Percentiles rank a stretch among this genome's conserved stretches.
These are phyloP conservation scores for Panicum miliaceum DNA, from an alignment of 176 grass and related monocot genomes.

Conservation along the genomic window DNA sequence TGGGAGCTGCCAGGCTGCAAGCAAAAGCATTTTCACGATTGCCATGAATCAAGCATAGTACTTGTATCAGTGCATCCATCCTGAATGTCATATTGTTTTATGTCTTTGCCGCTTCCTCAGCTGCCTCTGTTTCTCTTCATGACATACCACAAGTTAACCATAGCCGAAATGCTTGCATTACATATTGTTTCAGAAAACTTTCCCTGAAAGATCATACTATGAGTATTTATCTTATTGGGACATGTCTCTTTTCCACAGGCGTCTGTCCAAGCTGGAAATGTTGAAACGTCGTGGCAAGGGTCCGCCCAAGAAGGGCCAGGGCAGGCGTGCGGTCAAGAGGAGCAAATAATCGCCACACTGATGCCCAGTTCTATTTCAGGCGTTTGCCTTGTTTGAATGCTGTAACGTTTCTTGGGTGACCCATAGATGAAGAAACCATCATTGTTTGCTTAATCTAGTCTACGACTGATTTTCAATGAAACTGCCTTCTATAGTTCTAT, in stretches of 20 bases:
- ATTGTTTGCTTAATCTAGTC: constrained; percentile 10
- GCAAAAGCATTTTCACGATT: background rate
- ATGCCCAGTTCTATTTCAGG: background rate
- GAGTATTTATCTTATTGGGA: background rate
- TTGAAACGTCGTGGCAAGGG: constrained; percentile 94
- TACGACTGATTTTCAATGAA: background rate
- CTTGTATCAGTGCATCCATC: background rate
- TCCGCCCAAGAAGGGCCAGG: constrained; percentile 94
- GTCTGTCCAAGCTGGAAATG: constrained; percentile 83
- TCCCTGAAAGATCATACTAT: background rate
- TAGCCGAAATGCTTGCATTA: background rate
- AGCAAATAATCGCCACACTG: constrained; percentile 53
- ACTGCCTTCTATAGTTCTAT: background rate
- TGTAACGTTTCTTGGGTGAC: background rate
- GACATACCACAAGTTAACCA: background rate
- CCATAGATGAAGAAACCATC: background rate
- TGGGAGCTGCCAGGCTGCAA: background rate
- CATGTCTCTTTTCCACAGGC: constrained; percentile 47
- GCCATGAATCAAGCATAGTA: background rate
- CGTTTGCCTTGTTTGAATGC: constrained; percentile 20
- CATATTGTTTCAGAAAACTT: background rate
- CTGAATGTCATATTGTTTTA: background rate
- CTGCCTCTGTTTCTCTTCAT: background rate
- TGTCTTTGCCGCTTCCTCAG: background rate
- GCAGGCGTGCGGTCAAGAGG: constrained; percentile 92